Percentiles rank a stretch among this genome's conserved stretches.
phyloP scores from a whole-genome alignment of 176 grass and related monocot species.

The Eleusine indica region DNA sequence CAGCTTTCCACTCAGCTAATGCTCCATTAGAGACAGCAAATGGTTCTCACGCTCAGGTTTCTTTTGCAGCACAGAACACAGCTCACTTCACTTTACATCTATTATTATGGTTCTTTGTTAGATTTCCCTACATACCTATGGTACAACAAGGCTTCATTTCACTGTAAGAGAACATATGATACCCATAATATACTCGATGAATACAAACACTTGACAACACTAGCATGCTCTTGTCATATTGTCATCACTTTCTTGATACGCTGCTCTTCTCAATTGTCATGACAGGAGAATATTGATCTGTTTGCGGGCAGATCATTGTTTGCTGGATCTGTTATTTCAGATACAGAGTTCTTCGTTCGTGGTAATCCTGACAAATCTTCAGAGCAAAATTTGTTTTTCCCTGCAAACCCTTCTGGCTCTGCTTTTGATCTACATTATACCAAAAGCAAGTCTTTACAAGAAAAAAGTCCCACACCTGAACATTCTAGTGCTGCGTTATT shows the following conservation, averaged over 20 bases:
- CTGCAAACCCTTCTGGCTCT: conserved; percentile 22
- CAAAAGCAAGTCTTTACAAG: conserved; percentile 40
- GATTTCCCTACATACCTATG: conserved; percentile 17
- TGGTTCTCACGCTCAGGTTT: conserved; percentile 34
- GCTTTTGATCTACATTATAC: conserved; percentile 38
- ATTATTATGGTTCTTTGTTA: not conserved
- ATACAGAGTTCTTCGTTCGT: conserved; percentile 35
- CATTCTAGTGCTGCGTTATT: conserved; percentile 28
- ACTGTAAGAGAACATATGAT: not conserved
- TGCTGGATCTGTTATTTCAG: conserved; percentile 43
- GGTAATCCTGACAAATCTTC: conserved; percentile 23
- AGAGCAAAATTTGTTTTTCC: conserved; percentile 25
- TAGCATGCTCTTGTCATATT: not conserved
- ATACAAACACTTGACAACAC: not conserved
- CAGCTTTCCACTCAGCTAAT: conserved; percentile 48
- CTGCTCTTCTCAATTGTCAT: conserved; percentile 24
- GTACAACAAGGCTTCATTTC: not conserved
- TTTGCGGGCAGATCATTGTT: conserved; percentile 48
- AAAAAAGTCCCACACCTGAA: conserved; percentile 22
- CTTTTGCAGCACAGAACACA: conserved; percentile 10
- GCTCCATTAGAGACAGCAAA: conserved; percentile 38
- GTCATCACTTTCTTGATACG: not conserved
- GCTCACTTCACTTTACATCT: conserved; percentile 8
- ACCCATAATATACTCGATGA: not conserved
- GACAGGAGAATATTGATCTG: conserved; percentile 61